Base-by-base conservation (phyloP, 2,329 filamentous ascomycete species). In the Exophiala sideris region DNA sequence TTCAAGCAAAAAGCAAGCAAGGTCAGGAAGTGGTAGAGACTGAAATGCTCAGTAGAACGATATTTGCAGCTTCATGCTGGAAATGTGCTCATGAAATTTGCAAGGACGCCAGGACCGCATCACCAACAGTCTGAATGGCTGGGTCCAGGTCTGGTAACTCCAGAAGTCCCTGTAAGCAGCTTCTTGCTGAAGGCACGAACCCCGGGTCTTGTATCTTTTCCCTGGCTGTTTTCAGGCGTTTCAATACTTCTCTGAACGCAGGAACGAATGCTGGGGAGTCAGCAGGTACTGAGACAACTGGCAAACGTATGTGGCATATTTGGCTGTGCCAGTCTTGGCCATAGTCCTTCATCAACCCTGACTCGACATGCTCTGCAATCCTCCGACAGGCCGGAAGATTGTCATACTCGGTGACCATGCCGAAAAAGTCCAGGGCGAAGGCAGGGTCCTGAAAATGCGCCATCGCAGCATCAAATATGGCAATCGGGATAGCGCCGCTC, bases 401-500 rank as follows among this genome's bases (percentile, higher is more conserved):
- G 16, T 78, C 75, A 69, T 95, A 96, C 5, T 78, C 75, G 2
- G 83, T 77, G 60, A 95, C 87, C 73, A 95, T 81, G 65, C 87
- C 76, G 71, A 94, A 97, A 72, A 96, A 96, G 18, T 80, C 74
- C 64, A 87, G 84, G 2, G 84, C 89, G 5, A 90, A 78, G 1
- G 76, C 74, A 1, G 84, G 72, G 56, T 81, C 82, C 1, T 88
- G 84, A 48, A 87, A 81, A 64, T 96, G 86, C 69, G 87, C 89
- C 74, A 85, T 84, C 5, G 91, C 86, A 18, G 89, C 84, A 65
- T 96, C 90, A 66, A 96, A 96, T 45, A 99, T 89, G 36, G 92
- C 91, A 52, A 91, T 81, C 1, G 94, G 91, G 62, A 99, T 96
- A 12, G 90, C 94, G n/a, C 94, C 94, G 56, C 88, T 89, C 59